Conservation (phyloP, 768 basidiomycete genomes). For the Suillus sp. region DNA sequence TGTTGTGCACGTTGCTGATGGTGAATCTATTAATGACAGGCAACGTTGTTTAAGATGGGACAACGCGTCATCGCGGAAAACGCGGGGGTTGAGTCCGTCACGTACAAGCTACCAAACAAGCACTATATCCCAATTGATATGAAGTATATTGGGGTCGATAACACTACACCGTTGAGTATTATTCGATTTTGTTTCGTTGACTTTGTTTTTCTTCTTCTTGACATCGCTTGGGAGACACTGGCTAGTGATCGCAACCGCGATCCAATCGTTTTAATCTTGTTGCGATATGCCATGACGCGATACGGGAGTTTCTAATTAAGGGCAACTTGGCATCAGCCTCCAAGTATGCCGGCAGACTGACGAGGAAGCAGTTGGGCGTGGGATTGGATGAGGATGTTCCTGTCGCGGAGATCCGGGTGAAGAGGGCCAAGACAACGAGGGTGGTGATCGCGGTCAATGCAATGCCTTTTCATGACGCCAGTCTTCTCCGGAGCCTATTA, state of each 20-base stretch:
- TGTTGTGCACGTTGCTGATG: slow-evolving; percentile 10
- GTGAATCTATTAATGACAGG: slow-evolving; percentile 48
- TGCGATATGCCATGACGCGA: slow-evolving; percentile 2
- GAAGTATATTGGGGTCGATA: slow-evolving; percentile 71
- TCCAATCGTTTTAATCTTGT: slow-evolving; percentile 10
- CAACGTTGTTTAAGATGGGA: slow-evolving; percentile 90
- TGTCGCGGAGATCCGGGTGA: slow-evolving; percentile 4
- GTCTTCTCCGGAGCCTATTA: slow-evolving; percentile 10
- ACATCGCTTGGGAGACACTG: slow-evolving; percentile 6
- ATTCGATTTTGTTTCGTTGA: slow-evolving; percentile 13
- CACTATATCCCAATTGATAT: slow-evolving; percentile 92
- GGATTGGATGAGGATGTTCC: slow-evolving; percentile 1
- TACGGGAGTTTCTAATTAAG: background rate
- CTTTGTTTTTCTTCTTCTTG: background rate
- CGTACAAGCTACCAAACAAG: slow-evolving; percentile 88
- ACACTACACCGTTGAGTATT: slow-evolving; percentile 58
- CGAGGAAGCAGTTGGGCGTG: slow-evolving; percentile 6
- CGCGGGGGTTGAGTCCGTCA: slow-evolving; percentile 54
- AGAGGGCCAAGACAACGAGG: slow-evolving; percentile 11
- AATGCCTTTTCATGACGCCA: slow-evolving; percentile 10
- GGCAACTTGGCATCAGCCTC: background rate
- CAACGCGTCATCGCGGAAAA: slow-evolving; percentile 72
- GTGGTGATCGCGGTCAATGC: slow-evolving; percentile 9
- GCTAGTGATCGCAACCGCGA: slow-evolving; percentile 12
- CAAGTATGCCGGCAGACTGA: slow-evolving; percentile 5